Base-by-base conservation (phyloP, 2,329 filamentous ascomycete species). In the Aspergillus pseudoviridinutans region DNA sequence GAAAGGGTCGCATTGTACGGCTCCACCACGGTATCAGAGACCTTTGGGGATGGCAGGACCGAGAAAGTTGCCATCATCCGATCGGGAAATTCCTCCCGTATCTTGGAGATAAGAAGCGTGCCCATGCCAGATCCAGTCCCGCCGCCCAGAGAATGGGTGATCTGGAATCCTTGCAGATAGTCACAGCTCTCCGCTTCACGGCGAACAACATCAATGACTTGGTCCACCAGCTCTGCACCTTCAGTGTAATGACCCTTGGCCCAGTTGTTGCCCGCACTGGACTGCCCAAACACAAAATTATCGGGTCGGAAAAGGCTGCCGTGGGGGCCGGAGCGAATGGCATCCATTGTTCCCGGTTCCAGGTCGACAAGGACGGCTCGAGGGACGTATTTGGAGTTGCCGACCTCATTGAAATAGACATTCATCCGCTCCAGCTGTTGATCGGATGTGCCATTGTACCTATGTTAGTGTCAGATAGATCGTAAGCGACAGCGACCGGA, bases 11-110 rank as follows among this genome's bases (percentile, higher is more conserved):
- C 94, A 83, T 99, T 99, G 87, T 99, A 99, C 70, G 94, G 94
- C 86, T 99, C 94, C 73, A 99, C 94, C 73, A 99, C 94, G 75
- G 94, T 99, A 79, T 99, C 94, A 62, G 94, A 99, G 74, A 99
- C 94, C 90, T 97, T 99, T 78, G 94, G 94, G 50, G 94, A 97
- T 73, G 94, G 94, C 62, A 97, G 88, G 73, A 99, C 94, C 71
- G 94, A 97, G 88, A 97, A 99, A 66, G 94, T 99, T 69, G 94
- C 92, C 94, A 97, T 99, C 94, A 99, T 99, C 76, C 94, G 91
- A 85, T 99, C 94, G 75, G 94, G 94, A 84, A 97, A 97, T 83
- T 97, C 94, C 84, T 99, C 94, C 73, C 94, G 94, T 80, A 97
- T 97, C 90, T 99, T 99, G 84, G 92, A 97, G 86, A 97, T 97